Evolutionary conservation across 2,329 filamentous ascomycete genomes (phyloP), one percentile per base, ranked within the genome.

Genomic region (Juglanconis juglandina): DNA sequence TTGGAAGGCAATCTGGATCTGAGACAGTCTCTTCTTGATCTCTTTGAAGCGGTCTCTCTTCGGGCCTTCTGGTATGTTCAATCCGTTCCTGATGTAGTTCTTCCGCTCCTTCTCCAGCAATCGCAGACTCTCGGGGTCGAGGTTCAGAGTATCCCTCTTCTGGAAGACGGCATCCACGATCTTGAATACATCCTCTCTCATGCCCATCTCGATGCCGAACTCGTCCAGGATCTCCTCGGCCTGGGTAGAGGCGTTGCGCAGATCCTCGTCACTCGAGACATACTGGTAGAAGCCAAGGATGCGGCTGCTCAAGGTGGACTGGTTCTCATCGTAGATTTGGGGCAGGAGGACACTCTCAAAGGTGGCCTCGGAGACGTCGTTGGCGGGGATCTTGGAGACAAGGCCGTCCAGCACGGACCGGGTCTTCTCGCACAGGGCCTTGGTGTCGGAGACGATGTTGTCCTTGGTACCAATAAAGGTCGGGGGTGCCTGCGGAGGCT

Each of bases 201-300:
- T 94, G 68, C 81, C 84, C 58, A 86, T 84, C 75, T 95, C 91
- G 66, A 94, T 93, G 58, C 79, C 76, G 69, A 91, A 92, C 66
- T 93, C 88, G 68, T 90, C 85, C 77, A 92, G 84, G 63, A 91
- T 77, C 75, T 88, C 87, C 71, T 92, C 87, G 0, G 90, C 88
- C 70, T 92, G 86, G 63, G 86, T 89, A 3, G 88, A 91, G 13
- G 90, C 89, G 75, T 92, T 86, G 41, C 91, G 85, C 51, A 95
- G 79, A 57, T 80, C 82, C 63, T 83, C 81, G 68, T 91, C 81
- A 0, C 81, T 83, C 17, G 88, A 92, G 3, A 94, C 89, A 65
- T 90, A 87, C 70, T 92, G 88, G 73, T 93, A 94, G 76, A 95
- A 93, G 65, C 87, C 86, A 56, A 93, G 76, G 65, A 92, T 92